Evolutionary conservation across 306 rosid genomes (phyloP), one percentile per base, ranked within the genome.

Genomic region (Astragalus membranaceus): DNA sequence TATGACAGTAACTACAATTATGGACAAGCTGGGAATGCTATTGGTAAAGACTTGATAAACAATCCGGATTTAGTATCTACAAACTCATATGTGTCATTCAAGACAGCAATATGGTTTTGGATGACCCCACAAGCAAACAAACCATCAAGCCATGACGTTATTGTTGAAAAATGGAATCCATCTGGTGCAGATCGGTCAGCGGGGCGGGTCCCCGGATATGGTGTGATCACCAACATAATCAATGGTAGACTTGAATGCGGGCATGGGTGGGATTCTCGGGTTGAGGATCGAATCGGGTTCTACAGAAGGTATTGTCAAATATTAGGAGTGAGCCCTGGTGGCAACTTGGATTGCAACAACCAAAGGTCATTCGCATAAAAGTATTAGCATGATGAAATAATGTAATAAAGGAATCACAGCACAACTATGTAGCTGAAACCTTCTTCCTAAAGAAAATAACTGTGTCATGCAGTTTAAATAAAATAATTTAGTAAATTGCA

Each of bases 51-150:
- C 42, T 62, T 89, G 17, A 10, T 85, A 6, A 78, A 64, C 80
- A 71, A 83, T 70, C 92, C 96, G 0, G 86, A 87, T 39, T 47
- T 75, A 4, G 92, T 89, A 0, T 81, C 89, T 6, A 70, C 85
- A 2, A 62, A 83, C 35, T 14, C 92, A 4, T 33, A 32, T 0
- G 61, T 81, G 8, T 70, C 96, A 7, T 89, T 89, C 82, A 89
- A 77, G 65, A 75, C 92, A 9, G 92, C 92, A 8, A 4, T 89
- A 5, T 89, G 92, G 96, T 89, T 89, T 44, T 89, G 96, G 96
- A 87, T 89, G 92, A 89, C 90, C 8, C 39, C 85, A 14, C 92
- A 87, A 29, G 76, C 42, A 39, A 84, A 79, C 71, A 89, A 89
- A 78, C 96, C 96, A 2, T 89, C 92, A 6, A 61, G 90, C 75